Evolutionary conservation across 495 filamentous ascomycete species (phyloP).

Genomic region (Aspergillus bertholletiae): DNA sequence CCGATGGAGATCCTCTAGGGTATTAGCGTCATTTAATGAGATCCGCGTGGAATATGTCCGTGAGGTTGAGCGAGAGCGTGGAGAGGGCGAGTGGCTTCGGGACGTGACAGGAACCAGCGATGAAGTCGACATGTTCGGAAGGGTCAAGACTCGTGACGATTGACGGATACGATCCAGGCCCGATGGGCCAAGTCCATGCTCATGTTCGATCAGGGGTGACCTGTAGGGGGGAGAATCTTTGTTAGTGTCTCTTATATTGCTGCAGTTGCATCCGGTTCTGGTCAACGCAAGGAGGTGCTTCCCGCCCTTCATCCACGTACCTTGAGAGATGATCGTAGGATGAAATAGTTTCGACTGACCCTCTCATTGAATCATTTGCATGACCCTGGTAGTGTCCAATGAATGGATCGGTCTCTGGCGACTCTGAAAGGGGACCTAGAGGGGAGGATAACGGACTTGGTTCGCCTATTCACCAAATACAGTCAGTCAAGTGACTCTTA

Average conservation of each 20-base stretch:
- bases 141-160: conserved; percentile 59
- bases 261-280: conserved; percentile 1
- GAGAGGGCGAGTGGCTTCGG: conserved; percentile 61
- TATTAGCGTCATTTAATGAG: conserved; percentile 64
- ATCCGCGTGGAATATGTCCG: conserved; percentile 52
- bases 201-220: conserved; percentile 59
- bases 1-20: conserved; percentile 82
- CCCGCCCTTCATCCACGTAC: conserved; percentile 21
- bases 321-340: conserved; percentile 43
- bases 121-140: conserved; percentile 61
- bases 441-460: conserved; percentile 47
- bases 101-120: conserved; percentile 50
- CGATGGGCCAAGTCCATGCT: conserved; percentile 61
- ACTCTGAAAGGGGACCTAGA: conserved; percentile 39
- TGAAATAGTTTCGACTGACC: conserved; percentile 39
- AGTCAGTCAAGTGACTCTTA: conserved; percentile 4
- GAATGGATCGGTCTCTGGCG: conserved; percentile 35
- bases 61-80: conserved; percentile 47
- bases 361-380: conserved; percentile 35
- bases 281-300: conserved; percentile 17
- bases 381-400: conserved; percentile 58
- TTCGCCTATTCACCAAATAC: conserved; percentile 29
- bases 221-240: conserved; percentile 60
- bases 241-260: background rate
- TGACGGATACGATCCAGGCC: conserved; percentile 93